Evolutionary conservation across 169 alveolate genomes (phyloP), one percentile per base, ranked within the genome.

Genomic region (Plasmodium vivax): DNA sequence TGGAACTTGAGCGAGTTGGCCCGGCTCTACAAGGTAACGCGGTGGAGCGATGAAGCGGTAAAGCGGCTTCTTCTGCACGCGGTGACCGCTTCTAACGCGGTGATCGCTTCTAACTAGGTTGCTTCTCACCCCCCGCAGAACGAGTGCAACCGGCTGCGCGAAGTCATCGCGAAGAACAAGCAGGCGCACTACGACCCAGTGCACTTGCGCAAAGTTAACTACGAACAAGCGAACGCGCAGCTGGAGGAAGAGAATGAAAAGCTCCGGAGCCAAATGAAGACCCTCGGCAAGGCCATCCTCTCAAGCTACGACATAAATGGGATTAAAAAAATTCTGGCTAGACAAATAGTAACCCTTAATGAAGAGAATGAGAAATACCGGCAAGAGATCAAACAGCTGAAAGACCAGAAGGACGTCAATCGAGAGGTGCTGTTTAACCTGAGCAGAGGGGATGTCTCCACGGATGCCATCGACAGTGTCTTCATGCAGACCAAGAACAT

Each of bases 401-500:
- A 54, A 30, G 56, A 87, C 14, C 58, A 77, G 5, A 56, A 77
- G 30, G 81, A 87, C 54, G 45, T 87, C 10, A 87, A 87, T 74
- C 30, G 71, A 16, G 68, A 87, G 68, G 38, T 87, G 3, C 12
- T 87, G 43, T 87, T 87, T 71, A 87, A 75, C 10, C 27, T 87
- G 12, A 87, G 81, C 36, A 74, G 71, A 77, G 45, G 87, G 30
- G 93, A 87, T 19, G 34, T 87, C 47, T 87, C 93, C 14, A 75
- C 74, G 12, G 93, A 87, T 87, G 85, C 85, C 41, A 71, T 87
- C 43, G 93, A 87, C 68, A 87, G 93, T 30, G 71, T 87, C 9
- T 87, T 87, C 68, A 75, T 87, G 85, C 93, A 87, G 38, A 87
- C 93, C 7, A 87, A 87, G 51, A 87, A 87, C 45, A 71, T 87